Evolutionary conservation across 352 stramenopile genomes (phyloP), one percentile per base, ranked within the genome.

Genomic region (Pythium oligandrum): DNA sequence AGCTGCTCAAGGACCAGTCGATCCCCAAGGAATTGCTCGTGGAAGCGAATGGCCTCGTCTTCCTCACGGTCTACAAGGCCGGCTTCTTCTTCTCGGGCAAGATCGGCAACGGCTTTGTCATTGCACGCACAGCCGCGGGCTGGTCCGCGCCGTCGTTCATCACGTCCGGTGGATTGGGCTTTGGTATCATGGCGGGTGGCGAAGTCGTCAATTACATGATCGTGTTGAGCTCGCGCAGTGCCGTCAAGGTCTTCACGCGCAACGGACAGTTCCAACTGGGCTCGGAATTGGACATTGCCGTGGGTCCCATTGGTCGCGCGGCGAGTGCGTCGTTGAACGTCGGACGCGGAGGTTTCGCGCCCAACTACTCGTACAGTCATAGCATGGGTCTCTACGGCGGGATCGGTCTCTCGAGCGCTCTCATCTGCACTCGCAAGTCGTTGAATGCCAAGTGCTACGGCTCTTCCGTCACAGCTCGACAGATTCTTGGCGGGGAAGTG

Each of bases 151-250:
- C 81, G 32, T 82, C 72, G 11, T 91, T 91, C 55, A 51, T 91
- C 11, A 78, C 64, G 40, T 89, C 75, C 1, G 81, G 78, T 31
- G 81, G 81, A 6, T 58, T 91, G 49, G 81, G 81, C 4, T 91
- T 91, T 56, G 81, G 81, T 4, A 91, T 91, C 78, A 91, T 91
- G 78, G 81, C 77, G n/a, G 81, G 81, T 8, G 81, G 78, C 17
- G 78, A 91, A 63, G 58, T 88, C 53, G 78, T 91, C 40, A 83
- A 89, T 56, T 91, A 89, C 61, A 89, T 91, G 71, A 71, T 91
- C 63, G 75, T 91, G 44, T 67, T 91, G 44, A 88, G 70, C 66
- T 89, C 81, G 1, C 71, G 71, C 33, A 80, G 65, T 42, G 78
- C 81, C 26, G 81, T 91, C 53, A 89, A 91, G 59, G 78, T 87